These are phyloP conservation scores for Cicer judaicum DNA, from an alignment of 306 rosid species.

Conservation along the genomic window DNA sequence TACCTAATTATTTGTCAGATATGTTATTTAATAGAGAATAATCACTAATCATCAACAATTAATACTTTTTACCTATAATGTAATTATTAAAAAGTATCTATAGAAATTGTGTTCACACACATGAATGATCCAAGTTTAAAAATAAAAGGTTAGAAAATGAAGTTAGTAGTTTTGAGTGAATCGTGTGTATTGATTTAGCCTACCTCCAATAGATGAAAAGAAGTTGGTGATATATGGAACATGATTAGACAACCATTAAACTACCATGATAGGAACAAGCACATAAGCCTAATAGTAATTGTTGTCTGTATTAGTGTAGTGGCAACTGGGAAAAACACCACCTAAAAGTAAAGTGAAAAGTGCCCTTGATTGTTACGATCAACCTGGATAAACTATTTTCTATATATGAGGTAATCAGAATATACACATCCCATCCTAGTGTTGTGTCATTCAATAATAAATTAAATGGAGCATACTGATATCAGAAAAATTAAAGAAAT, in stretches of 20 bases:
- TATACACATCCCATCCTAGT: neutral
- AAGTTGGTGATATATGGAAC: constrained; percentile 11
- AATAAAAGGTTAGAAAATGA: neutral
- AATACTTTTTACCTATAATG: too few relatives aligned
- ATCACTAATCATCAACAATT: too few relatives aligned
- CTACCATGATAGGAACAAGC: constrained; percentile 20
- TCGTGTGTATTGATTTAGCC: neutral
- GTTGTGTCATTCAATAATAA: neutral
- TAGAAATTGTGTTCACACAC: neutral
- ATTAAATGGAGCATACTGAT: too few relatives aligned
- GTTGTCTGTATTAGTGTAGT: constrained; percentile 3
- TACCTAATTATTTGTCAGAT: too few relatives aligned
- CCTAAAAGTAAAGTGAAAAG: constrained; percentile 27
- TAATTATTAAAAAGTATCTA: neutral
- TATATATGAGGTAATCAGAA: neutral
- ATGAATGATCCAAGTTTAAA: neutral
- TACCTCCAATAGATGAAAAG: neutral
- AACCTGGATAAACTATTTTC: neutral
- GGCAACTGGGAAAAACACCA: neutral
- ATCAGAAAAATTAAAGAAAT: too few relatives aligned
- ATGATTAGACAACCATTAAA: constrained; percentile 19
- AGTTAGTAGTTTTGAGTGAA: neutral
- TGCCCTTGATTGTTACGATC: neutral
- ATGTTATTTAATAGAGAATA: too few relatives aligned
- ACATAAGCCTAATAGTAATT: constrained; percentile 1